Conservation (phyloP, 2,329 filamentous ascomycete genomes). For the Magnaporthiopsis poae region DNA sequence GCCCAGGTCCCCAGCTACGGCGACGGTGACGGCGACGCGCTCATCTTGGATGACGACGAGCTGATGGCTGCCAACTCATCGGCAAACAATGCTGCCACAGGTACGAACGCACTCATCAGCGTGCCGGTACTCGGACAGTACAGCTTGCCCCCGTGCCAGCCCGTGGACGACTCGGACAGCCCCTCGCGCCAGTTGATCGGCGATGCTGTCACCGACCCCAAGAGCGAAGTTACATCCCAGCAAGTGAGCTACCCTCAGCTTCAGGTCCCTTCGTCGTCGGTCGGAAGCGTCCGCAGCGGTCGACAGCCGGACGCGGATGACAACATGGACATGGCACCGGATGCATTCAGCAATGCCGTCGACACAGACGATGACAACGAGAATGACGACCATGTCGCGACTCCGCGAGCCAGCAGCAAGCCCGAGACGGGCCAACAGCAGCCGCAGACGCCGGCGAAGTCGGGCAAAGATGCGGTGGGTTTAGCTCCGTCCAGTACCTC, state of each 20-base stretch:
- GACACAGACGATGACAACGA: conserved; percentile 2
- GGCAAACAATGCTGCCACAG: background rate
- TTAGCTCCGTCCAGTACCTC: conserved; percentile 12
- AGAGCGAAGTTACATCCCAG: conserved; percentile 8
- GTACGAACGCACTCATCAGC: background rate
- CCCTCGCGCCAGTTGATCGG: conserved; percentile 22
- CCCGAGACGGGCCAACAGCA: background rate
- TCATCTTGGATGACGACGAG: background rate
- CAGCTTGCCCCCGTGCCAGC: background rate
- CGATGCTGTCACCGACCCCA: background rate
- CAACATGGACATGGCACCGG: conserved; percentile 24
- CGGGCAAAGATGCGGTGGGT: background rate
- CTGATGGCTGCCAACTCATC: too few species aligned
- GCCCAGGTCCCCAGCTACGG: background rate
- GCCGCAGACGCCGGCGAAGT: conserved; percentile 7
- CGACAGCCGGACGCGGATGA: conserved; percentile 38
- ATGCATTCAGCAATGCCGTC: conserved; percentile 18
- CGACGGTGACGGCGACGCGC: background rate
- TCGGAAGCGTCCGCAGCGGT: conserved; percentile 35
- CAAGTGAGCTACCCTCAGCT: conserved; percentile 22
- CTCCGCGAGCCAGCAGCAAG: conserved; percentile 3
- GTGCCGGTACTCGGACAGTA: background rate
- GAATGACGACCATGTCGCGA: conserved; percentile 1
- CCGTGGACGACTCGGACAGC: conserved; percentile 16
- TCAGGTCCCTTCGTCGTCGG: conserved; percentile 25